phyloP scores from a whole-genome alignment of 169 alveolate species.

The Eimeria necatrix region DNA sequence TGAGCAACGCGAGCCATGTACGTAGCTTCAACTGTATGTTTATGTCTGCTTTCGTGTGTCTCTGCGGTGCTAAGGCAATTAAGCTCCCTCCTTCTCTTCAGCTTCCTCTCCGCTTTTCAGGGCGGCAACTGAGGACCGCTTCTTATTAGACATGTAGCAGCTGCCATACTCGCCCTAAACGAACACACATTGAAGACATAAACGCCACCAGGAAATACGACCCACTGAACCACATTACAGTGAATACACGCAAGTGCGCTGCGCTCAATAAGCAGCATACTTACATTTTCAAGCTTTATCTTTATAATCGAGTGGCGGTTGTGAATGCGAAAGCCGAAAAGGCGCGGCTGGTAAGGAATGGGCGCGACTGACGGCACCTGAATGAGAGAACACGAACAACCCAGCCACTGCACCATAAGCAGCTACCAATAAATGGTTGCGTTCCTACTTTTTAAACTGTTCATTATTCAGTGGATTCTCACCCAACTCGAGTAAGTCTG shows the following conservation, averaged over 20 bases:
- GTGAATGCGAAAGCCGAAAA: constrained; percentile 74
- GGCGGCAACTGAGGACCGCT: not conserved
- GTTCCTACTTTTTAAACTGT: too few relatives aligned
- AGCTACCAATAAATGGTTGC: not conserved
- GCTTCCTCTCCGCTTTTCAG: not conserved
- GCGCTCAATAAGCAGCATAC: not conserved
- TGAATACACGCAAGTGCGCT: not conserved
- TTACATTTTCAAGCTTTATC: constrained; percentile 58
- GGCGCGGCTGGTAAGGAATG: constrained; percentile 59
- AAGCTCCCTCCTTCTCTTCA: not conserved
- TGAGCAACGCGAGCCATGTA: too few relatives aligned
- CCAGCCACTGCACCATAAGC: not conserved
- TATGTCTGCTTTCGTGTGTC: too few relatives aligned
- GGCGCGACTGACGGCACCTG: constrained; percentile 74
- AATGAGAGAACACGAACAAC: not conserved
- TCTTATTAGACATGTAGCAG: not conserved
- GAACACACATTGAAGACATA: not conserved
- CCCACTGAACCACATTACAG: not conserved
- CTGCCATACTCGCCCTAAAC: constrained; percentile 1
- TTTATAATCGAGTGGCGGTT: constrained; percentile 31
- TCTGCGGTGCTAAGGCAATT: too few relatives aligned
- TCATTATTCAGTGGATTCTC: not conserved
- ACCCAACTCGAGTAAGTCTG: constrained; percentile 88
- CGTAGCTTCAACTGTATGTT: too few relatives aligned
- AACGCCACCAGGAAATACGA: not conserved